Base-by-base conservation (phyloP, 345 rosid species). In the Syzygium aromaticum region DNA sequence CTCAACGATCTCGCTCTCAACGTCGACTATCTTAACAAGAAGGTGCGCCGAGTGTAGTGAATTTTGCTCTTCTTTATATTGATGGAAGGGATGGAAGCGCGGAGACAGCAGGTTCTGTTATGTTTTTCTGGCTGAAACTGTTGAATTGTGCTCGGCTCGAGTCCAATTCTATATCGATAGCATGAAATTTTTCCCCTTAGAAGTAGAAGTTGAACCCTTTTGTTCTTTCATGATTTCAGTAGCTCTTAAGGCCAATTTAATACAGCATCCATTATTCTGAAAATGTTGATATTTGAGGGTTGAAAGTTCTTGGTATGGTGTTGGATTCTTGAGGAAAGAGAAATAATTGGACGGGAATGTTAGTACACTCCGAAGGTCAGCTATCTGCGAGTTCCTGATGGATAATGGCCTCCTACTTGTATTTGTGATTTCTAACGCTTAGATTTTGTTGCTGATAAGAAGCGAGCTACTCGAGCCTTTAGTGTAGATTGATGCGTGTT, bases 1-100 rank as follows among this genome's bases (percentile, higher is more conserved):
- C 98, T 98, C 87, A 87, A 51, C 87, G 99, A 97, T 86, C 93
- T 97, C 51, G 99, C 98, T 16, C 94, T 97, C 85, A 94, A 97
- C 89, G 98, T 95, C 85, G 98, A 95, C 88, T 95, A 90, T 91
- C 92, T 97, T 19, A 97, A 96, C 84, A 88, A 91, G 40, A 93
- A 95, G 97, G 99, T 95, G 86, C 4, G 43, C 54, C n/a, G 77
- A 6, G 53, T 49, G 86, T 52, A 2, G 43, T 51, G 22, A 12
- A 38, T 49, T 77, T 49, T 63, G 25, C 3, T 30, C 14, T 86
- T n/a, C 15, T 85, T 54, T 17, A 12, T 43, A 17, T 54, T 14
- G 63, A 25, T 3, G 25, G 38, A 73, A 17, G 19, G 49, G 19
- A 73, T 73, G 13, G 80, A 2, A 73, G 25, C 4, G 23, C 23